phyloP scores from a whole-genome alignment of 179 eudicot species.

The Heliamphora pulchella region DNA sequence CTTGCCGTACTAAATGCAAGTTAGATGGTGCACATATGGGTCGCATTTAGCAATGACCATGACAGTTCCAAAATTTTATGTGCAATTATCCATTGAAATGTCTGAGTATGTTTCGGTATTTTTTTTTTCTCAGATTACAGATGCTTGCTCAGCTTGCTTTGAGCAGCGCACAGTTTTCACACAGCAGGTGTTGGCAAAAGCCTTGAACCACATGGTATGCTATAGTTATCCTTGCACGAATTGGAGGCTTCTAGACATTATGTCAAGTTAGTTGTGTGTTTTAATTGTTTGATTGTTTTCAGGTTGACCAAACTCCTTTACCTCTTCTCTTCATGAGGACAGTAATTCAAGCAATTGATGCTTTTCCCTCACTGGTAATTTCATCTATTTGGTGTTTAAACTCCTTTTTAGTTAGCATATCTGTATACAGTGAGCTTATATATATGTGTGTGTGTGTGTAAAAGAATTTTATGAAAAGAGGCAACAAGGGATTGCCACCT shows the following conservation, averaged over 20 bases:
- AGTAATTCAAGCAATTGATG: constrained; percentile 87
- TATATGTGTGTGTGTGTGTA: too few relatives aligned
- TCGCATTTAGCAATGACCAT: neutral
- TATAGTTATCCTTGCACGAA: neutral
- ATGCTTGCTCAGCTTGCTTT: constrained; percentile 95
- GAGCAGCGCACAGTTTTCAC: constrained; percentile 98
- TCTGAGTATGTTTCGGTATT: constrained; percentile 2
- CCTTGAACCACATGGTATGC: constrained; percentile 82
- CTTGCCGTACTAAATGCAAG: neutral
- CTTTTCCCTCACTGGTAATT: constrained; percentile 82
- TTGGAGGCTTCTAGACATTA: neutral
- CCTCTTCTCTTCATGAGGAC: constrained; percentile 97
- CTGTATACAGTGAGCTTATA: neutral
- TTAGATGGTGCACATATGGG: neutral
- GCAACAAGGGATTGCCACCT: too few relatives aligned
- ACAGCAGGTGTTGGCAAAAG: constrained; percentile 85
- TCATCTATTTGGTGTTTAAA: neutral
- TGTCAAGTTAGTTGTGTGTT: neutral
- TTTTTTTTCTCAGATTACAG: constrained; percentile 58
- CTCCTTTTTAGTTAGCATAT: neutral
- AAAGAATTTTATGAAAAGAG: too few relatives aligned
- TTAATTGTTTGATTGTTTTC: constrained; percentile 13
- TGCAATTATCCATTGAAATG: constrained; percentile 2
- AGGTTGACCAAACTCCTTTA: constrained; percentile 86
- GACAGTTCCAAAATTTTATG: neutral